These are phyloP conservation scores for Prunus fruticosa DNA, from an alignment of 306 rosid species.

Conservation along the genomic window DNA sequence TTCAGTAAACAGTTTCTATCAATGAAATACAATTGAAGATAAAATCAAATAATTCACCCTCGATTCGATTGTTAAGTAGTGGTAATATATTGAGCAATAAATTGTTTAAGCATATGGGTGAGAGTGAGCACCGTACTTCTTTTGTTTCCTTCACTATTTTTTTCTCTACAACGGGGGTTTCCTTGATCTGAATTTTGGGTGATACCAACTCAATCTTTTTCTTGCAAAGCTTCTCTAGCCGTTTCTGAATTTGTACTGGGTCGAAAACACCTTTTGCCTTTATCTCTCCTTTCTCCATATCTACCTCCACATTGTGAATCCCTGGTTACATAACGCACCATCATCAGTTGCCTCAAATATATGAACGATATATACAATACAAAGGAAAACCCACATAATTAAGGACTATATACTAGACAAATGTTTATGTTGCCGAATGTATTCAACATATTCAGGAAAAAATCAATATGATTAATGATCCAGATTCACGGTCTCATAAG, in stretches of 20 bases:
- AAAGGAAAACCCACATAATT: not conserved
- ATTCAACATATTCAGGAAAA: not conserved
- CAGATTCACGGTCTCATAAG: not conserved
- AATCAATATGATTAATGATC: not conserved
- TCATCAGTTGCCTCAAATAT: not conserved
- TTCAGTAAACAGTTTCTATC: not conserved
- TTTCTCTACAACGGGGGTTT: constrained; percentile 5
- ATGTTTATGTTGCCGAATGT: not conserved
- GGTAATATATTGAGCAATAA: not conserved
- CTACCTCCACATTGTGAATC: constrained; percentile 58
- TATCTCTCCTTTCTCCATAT: constrained; percentile 63
- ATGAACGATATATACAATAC: not conserved
- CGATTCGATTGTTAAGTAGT: not conserved
- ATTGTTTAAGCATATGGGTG: not conserved
- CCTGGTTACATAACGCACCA: constrained; percentile 32
- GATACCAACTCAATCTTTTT: constrained; percentile 71
- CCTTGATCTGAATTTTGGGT: constrained; percentile 61
- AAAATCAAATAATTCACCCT: not conserved
- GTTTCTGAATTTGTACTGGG: constrained; percentile 51
- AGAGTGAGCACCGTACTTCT: constrained; percentile 24
- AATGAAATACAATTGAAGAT: not conserved
- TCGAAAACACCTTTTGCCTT: constrained; percentile 67
- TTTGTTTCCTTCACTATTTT: constrained; percentile 52
- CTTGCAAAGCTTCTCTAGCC: constrained; percentile 51
- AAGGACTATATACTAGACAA: not conserved